Evolutionary conservation across 768 basidiomycete genomes (phyloP).

Genomic region (Phaeolepiota aurea): DNA sequence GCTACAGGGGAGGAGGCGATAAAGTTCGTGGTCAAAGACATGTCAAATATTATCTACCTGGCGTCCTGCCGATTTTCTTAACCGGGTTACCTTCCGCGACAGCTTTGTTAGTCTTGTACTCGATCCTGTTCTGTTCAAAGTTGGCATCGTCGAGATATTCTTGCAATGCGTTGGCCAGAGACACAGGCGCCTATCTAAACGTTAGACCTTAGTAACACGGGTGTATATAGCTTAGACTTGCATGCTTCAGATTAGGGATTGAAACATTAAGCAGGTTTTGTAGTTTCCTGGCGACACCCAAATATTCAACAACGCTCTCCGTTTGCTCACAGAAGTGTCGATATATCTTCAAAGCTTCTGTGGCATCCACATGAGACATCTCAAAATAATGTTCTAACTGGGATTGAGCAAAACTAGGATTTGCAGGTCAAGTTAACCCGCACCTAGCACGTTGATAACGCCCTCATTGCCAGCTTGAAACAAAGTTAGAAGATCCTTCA

Average conservation of each 20-base stretch:
- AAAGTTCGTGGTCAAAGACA: no score
- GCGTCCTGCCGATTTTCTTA: slow-evolving; percentile 9
- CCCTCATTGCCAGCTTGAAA: slow-evolving; percentile 98
- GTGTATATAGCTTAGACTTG: slow-evolving; percentile 29
- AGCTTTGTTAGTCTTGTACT: slow-evolving; percentile 80
- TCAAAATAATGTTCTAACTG: slow-evolving; percentile 91
- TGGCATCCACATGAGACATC: slow-evolving; percentile 92
- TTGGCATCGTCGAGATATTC: slow-evolving; percentile 96
- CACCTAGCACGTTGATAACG: slow-evolving; percentile 73
- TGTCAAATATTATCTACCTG: no score
- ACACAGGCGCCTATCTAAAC: slow-evolving; percentile 76
- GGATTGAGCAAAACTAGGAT: slow-evolving; percentile 17
- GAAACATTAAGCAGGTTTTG: slow-evolving; percentile 91
- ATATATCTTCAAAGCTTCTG: slow-evolving; percentile 79
- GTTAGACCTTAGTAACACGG: no score
- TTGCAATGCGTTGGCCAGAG: slow-evolving; percentile 86
- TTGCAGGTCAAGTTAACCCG: slow-evolving; percentile 10
- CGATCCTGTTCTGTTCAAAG: slow-evolving; percentile 90
- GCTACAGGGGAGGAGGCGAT: no score
- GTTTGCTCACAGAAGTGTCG: slow-evolving; percentile 93
- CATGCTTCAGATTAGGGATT: slow-evolving; percentile 90
- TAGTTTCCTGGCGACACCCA: slow-evolving; percentile 86
- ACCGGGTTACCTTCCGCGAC: slow-evolving; percentile 37
- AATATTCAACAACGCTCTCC: slow-evolving; percentile 85
- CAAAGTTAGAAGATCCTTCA: slow-evolving; percentile 91